phyloP scores from a whole-genome alignment of 257 asterid species.

The Cruciata laevipes region DNA sequence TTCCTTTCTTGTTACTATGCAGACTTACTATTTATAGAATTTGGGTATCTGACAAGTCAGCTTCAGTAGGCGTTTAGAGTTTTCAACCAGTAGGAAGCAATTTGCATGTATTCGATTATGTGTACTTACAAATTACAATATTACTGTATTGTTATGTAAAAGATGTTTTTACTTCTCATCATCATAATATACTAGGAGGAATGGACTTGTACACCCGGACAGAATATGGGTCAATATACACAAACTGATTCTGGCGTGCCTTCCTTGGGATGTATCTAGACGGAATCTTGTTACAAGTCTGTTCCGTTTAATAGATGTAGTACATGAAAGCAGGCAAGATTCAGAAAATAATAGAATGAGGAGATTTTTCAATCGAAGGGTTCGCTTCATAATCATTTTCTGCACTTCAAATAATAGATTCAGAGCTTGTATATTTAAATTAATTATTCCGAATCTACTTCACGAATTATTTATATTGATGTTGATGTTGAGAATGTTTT shows the following conservation, averaged over 20 bases:
- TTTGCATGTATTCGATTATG: not conserved
- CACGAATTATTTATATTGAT: too few relatives aligned
- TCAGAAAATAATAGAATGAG: not conserved
- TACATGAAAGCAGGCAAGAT: not conserved
- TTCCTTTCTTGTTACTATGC: not conserved
- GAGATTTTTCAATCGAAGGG: not conserved
- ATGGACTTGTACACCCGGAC: not conserved
- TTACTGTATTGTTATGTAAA: too few relatives aligned
- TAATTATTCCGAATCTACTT: too few relatives aligned
- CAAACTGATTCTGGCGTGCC: not conserved
- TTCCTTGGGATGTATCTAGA: conserved; percentile 34
- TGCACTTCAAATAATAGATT: too few relatives aligned
- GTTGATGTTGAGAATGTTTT: too few relatives aligned
- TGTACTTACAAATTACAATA: too few relatives aligned
- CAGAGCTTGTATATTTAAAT: too few relatives aligned
- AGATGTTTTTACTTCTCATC: not conserved
- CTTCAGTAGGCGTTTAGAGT: not conserved
- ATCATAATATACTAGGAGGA: too few relatives aligned
- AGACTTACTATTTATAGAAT: not conserved
- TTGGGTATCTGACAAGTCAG: not conserved
- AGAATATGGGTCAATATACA: not conserved
- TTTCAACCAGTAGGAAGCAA: not conserved
- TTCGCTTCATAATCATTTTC: not conserved
- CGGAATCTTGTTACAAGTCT: not conserved
- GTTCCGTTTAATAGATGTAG: too few relatives aligned